Evolutionary conservation across 1,284 basidiomycete species (phyloP), one percentile per base, ranked within the genome.

Genomic region (Trichosporon asahii): DNA sequence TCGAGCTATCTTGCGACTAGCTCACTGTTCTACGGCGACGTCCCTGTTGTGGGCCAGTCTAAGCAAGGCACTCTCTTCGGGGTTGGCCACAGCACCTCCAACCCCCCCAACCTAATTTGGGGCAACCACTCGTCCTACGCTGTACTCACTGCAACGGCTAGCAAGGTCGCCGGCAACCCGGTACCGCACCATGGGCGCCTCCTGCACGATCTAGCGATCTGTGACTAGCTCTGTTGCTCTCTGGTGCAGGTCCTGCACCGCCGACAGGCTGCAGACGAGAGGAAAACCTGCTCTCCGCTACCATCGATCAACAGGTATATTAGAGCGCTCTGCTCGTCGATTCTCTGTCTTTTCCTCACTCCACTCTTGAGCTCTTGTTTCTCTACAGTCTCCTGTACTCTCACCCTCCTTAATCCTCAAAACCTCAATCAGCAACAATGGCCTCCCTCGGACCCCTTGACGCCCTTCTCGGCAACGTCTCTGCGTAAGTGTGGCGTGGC

Each of bases 401-500:
- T 57, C 53, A 57, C 53, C 53, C 53, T 57, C 53, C 25, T 57
- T 57, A 44, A 44, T 44, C 40, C 40, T 21, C 25, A 57, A 29
- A 57, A 57, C 53, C 53, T 6, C 53, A 25, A 27, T 27, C 53
- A 57, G 25, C 53, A 23, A 55, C 49, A 25, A 57, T 57, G 53
- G 40, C 40, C 40, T 57, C 53, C 29, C 53, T 57, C 53, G 53
- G 53, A 27, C 53, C 53, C 15, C 53, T 57, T 12, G 53, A 21
- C 53, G 53, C 23, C 53, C 53, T 57, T 21, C 27, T 57, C 23
- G 53, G 53, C 53, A 12, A 57, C 53, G 27, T 57, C 53, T 57
- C 53, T 57, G 53, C 21, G 53, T 57, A 27, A 57, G 40, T 44
- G 53, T 57, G 25, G 53, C 53, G 53, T 57, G 25, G 53, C 53